Percentiles rank a stretch among this genome's conserved stretches.
phyloP scores from a whole-genome alignment of 2,329 filamentous ascomycete genomes.

The Aspergillus ustus region DNA sequence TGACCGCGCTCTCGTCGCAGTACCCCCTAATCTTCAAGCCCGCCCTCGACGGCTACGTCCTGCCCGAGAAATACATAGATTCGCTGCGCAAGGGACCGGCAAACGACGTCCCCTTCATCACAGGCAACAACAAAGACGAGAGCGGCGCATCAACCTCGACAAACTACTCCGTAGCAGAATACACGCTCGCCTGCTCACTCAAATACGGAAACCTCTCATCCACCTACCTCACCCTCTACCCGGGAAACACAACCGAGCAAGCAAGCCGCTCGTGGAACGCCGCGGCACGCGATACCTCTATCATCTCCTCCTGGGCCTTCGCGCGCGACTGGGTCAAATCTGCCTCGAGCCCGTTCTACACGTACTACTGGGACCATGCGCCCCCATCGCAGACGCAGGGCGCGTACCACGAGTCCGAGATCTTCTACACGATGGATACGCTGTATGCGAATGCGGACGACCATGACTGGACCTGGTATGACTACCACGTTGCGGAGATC shows the following conservation, averaged over 20 bases:
- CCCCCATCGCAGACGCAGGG: conserved; percentile 41
- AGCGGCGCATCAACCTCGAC: conserved; percentile 30
- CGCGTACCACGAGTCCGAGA: conserved; percentile 45
- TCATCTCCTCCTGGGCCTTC: conserved; percentile 35
- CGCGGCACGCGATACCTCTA: conserved; percentile 30
- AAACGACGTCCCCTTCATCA: conserved; percentile 43
- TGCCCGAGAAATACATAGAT: conserved; percentile 33
- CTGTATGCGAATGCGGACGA: conserved; percentile 36
- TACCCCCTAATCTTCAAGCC: conserved; percentile 39
- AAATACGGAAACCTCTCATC: conserved; percentile 39
- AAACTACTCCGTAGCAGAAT: conserved; percentile 33
- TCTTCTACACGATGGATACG: conserved; percentile 45
- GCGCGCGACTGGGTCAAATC: conserved; percentile 34
- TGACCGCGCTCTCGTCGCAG: conserved; percentile 32
- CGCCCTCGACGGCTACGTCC: conserved; percentile 31
- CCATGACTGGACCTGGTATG: conserved; percentile 16
- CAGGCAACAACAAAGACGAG: conserved; percentile 43
- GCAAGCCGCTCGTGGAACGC: conserved; percentile 33
- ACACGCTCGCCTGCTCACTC: conserved; percentile 31
- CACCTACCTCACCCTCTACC: conserved; percentile 36
- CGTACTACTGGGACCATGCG: conserved; percentile 44
- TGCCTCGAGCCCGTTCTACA: conserved; percentile 36
- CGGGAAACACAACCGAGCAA: conserved; percentile 25
- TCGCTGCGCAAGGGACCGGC: conserved; percentile 32
- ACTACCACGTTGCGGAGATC: conserved; percentile 24